Evolutionary conservation across 2,329 filamentous ascomycete genomes (phyloP).

Genomic region (Neofusicoccum laricinum): DNA sequence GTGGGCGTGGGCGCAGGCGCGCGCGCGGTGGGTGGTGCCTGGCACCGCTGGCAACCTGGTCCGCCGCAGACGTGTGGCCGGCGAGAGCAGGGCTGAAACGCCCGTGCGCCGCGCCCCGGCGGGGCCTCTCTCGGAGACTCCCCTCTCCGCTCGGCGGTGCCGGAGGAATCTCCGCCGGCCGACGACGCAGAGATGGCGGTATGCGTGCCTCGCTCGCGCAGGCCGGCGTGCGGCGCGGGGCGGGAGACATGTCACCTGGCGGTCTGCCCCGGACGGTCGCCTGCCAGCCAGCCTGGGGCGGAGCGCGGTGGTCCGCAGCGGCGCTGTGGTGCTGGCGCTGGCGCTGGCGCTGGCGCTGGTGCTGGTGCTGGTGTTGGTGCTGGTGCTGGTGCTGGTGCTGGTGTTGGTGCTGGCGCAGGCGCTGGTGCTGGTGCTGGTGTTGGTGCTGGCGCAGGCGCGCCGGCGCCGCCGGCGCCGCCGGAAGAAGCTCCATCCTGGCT

Average conservation of each 20-base stretch:
- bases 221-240: conserved; percentile 7
- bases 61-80: not conserved
- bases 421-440: not conserved
- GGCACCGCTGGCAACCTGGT: not conserved
- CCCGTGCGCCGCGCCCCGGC: not conserved
- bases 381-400: not conserved
- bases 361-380: not conserved
- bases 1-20: not conserved
- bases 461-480: not conserved
- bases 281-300: not conserved
- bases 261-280: not conserved
- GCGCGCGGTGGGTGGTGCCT: not conserved
- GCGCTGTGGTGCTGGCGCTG: not conserved
- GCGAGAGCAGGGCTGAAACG: conserved; percentile 13
- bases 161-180: conserved; percentile 3
- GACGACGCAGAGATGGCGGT: not conserved
- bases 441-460: no score
- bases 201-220: not conserved
- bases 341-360: not conserved
- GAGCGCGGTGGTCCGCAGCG: not conserved
- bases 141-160: not conserved
- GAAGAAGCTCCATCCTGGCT: not conserved
- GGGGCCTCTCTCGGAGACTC: not conserved
- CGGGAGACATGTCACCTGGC: not conserved
- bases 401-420: not conserved